Conservation (phyloP, 176 grass and related monocot species). For the Bonia amplexicaulis region DNA sequence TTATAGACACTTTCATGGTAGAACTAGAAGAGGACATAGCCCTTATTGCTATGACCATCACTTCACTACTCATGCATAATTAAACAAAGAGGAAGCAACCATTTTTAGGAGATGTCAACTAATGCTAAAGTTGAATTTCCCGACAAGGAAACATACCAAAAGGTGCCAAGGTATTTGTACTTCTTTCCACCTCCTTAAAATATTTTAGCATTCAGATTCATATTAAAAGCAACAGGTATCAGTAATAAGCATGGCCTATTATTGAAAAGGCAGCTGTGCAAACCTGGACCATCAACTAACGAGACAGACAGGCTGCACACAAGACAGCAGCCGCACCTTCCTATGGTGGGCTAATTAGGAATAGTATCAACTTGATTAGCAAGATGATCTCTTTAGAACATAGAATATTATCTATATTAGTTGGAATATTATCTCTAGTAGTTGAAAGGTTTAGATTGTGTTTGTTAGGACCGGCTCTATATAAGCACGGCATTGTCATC, state of each 20-base stretch:
- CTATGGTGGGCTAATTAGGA: too few species aligned
- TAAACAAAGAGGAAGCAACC: background rate
- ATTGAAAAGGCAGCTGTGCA: background rate
- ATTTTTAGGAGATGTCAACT: background rate
- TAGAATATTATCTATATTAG: too few species aligned
- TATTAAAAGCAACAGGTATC: background rate
- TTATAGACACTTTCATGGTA: background rate
- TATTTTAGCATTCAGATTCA: background rate
- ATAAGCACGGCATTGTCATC: too few species aligned
- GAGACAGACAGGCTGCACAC: constrained; percentile 46
- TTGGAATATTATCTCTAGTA: too few species aligned
- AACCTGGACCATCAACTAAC: constrained; percentile 89
- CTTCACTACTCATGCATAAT: background rate
- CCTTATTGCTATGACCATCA: background rate
- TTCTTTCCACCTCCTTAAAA: constrained; percentile 53
- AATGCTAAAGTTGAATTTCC: background rate
- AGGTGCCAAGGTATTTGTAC: constrained; percentile 57
- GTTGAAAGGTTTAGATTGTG: too few species aligned
- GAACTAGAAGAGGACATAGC: background rate
- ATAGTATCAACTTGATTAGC: too few species aligned
- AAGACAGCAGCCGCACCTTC: too few species aligned
- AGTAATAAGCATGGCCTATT: background rate
- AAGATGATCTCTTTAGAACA: too few species aligned
- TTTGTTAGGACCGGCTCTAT: too few species aligned
- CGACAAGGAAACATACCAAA: constrained; percentile 42